Evolutionary conservation across 495 filamentous ascomycete genomes (phyloP), one percentile per base, ranked within the genome.

Genomic region (Neurospora terricola): DNA sequence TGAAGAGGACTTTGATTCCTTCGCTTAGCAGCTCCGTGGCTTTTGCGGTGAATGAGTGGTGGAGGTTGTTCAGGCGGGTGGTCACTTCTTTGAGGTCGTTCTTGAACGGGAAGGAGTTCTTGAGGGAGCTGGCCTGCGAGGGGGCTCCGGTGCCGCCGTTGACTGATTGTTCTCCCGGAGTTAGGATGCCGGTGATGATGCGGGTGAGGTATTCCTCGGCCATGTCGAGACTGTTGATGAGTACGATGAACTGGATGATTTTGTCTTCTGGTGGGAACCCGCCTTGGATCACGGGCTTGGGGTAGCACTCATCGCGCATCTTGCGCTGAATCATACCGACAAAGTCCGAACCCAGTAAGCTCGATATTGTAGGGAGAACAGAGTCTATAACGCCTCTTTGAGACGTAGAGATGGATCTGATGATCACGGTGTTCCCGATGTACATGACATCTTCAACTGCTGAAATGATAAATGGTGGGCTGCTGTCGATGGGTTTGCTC

Each of bases 361-460:
- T 88, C 48, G 89, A 88, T n/a, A 97, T 86, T 0, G 90, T 91
- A 3, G 94, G 91, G 43, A 98, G 86, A 10, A 97, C 93, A 59
- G 87, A 90, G 70, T 88, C 88, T 30, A 95, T 85, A 23, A 97
- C 90, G 7, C 86, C 84, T 71, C 88, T 83, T 78, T 97, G 94
- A 0, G 92, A 93, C 6, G 96, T 98, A 2, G 92, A 89, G 54
- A 98, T 86, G 6, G 94, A 91, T 73, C 94, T 91, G 69, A 93
- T 90, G 45, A 98, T 85, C 48, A 97, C 91, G 69, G 94, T 92
- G 79, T 96, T 95, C 78, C 97, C 93, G 75, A 98, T 97, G 83
- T 98, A 99, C 96, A 98, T 98, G 72, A 98, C 94, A 81, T 97
- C 96, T 84, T 98, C 96, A 10, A 99, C 94, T 2, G 96, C 93